Conservation (phyloP, 1,284 basidiomycete species). For the Ustilago shanxiensis region DNA sequence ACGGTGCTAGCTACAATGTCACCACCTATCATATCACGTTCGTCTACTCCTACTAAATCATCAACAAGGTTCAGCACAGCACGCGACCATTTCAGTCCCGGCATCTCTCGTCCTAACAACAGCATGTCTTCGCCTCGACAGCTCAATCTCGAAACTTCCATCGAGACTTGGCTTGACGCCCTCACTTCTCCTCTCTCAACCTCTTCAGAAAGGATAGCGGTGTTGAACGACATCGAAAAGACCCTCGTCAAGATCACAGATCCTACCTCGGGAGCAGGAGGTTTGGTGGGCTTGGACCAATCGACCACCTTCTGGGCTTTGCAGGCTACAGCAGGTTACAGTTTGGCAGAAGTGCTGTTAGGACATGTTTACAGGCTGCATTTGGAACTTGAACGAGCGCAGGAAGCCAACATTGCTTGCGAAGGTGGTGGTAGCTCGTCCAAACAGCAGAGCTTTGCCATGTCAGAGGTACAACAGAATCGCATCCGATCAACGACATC, state of each 20-base stretch:
- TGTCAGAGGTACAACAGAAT: constrained; percentile 22
- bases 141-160: constrained; percentile 24
- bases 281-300: constrained; percentile 15
- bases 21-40: constrained; percentile 23
- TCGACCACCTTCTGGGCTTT: constrained; percentile 40
- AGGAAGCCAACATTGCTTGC: constrained; percentile 3
- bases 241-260: constrained; percentile 28
- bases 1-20: constrained; percentile 23
- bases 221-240: constrained; percentile 45
- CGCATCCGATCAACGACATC: constrained; percentile 24
- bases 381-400: constrained; percentile 32
- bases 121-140: constrained; percentile 21
- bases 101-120: constrained; percentile 34
- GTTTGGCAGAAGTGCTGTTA: constrained; percentile 39
- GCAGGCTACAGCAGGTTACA: constrained; percentile 36
- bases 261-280: not conserved
- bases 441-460: not conserved
- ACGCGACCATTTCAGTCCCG: constrained; percentile 23
- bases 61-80: constrained; percentile 17
- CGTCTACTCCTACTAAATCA: not conserved
- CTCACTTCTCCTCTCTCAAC: constrained; percentile 45
- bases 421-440: not conserved
- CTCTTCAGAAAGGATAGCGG: constrained; percentile 24
- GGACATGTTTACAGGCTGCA: constrained; percentile 37
- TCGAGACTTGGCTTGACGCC: constrained; percentile 37